Conservation (phyloP, 1,139 yeast genomes). For the Saccharomyces pastorianus region DNA sequence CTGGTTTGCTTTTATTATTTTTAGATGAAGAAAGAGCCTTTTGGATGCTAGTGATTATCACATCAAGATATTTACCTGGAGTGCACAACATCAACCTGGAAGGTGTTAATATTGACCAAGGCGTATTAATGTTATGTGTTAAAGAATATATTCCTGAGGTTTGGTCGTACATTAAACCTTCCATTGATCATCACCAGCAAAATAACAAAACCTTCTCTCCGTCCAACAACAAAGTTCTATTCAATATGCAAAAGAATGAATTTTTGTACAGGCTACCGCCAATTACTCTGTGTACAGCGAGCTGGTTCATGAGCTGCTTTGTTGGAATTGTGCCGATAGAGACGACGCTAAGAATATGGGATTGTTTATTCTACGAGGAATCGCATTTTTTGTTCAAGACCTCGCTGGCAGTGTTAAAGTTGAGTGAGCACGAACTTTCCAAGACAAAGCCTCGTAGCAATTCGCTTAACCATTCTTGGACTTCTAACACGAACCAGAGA, state of each 20-base stretch:
- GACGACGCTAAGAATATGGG: too few species aligned
- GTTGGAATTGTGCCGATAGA: too few species aligned
- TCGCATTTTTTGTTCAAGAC: constrained; percentile 45
- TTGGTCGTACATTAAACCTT: constrained; percentile 49
- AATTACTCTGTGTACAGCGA: too few species aligned
- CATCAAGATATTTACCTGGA: constrained; percentile 80
- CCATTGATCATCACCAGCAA: background rate
- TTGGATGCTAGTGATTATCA: constrained; percentile 91
- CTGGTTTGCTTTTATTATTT: constrained; percentile 73
- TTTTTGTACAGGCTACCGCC: constrained; percentile 70
- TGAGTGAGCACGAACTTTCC: constrained; percentile 58
- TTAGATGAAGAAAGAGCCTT: constrained; percentile 84
- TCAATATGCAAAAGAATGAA: constrained; percentile 39
- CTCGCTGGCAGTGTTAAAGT: constrained; percentile 69
- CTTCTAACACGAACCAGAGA: constrained; percentile 1
- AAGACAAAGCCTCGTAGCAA: constrained; percentile 27
- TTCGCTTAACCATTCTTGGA: background rate
- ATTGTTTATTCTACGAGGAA: too few species aligned
- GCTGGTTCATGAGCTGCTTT: too few species aligned
- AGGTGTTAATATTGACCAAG: constrained; percentile 94
- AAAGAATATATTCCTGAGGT: constrained; percentile 76
- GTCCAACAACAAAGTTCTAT: background rate
- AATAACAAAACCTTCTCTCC: constrained; percentile 1
- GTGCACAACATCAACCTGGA: constrained; percentile 85
- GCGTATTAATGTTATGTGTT: constrained; percentile 80